Evolutionary conservation across 192 early-diverging fungal species (phyloP).

Genomic region (Entomortierella beljakovae): DNA sequence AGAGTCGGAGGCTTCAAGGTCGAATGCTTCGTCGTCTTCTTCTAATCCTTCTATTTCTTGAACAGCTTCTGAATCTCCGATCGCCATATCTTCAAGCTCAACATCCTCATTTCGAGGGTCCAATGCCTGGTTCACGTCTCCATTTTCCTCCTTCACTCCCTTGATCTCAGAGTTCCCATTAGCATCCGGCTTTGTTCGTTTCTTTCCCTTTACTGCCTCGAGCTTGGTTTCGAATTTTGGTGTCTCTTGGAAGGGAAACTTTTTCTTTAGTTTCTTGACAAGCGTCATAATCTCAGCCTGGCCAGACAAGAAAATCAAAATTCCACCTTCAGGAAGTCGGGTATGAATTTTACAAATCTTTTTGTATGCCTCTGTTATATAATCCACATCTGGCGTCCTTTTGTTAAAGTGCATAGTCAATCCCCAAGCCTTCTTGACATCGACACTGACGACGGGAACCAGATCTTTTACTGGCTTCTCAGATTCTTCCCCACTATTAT

Average conservation of each 20-base stretch:
- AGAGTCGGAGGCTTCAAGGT: conserved; percentile 57
- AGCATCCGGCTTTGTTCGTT: conserved; percentile 9
- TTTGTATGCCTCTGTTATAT: conserved; percentile 88
- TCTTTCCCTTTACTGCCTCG: neutral
- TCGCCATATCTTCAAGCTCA: conserved; percentile 70
- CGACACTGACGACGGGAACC: conserved; percentile 49
- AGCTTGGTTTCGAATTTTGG: conserved; percentile 26
- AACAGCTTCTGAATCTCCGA: conserved; percentile 80
- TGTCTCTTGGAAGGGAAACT: conserved; percentile 68
- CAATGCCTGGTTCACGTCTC: conserved; percentile 21
- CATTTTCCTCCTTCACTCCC: conserved; percentile 2
- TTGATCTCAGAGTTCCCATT: conserved; percentile 7
- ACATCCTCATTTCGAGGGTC: conserved; percentile 58
- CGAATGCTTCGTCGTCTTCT: conserved; percentile 62
- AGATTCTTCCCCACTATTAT: conserved; percentile 13
- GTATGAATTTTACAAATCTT: conserved; percentile 96
- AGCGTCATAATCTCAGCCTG: conserved; percentile 91
- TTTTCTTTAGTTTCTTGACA: conserved; percentile 78
- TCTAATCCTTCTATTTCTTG: conserved; percentile 72
- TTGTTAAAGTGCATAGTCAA: conserved; percentile 94
- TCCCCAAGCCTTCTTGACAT: conserved; percentile 55
- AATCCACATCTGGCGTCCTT: conserved; percentile 87
- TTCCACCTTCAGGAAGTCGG: conserved; percentile 90
- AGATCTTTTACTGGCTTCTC: conserved; percentile 34
- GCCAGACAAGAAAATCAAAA: conserved; percentile 95